A percentile compares a stretch with the other conserved stretches of the same genome.
Conservation (phyloP, 2,329 filamentous ascomycete species). For the Diaporthe humulicola region DNA sequence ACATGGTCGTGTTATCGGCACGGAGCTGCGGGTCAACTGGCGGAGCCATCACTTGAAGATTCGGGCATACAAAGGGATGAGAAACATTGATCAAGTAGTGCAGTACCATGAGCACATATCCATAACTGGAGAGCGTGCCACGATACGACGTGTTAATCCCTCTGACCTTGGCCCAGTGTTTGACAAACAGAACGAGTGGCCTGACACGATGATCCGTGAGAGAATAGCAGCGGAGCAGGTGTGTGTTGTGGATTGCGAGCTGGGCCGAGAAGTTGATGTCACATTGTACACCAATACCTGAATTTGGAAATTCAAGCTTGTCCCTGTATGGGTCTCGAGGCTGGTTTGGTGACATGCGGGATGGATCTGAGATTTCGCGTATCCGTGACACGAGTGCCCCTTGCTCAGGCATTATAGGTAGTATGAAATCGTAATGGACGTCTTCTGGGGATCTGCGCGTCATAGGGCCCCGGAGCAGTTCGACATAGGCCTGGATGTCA, state of each 20-base stretch:
- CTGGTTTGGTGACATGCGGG: conserved; percentile 63
- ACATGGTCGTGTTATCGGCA: conserved; percentile 57
- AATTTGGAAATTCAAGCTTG: conserved; percentile 82
- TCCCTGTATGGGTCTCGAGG: conserved; percentile 68
- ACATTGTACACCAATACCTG: conserved; percentile 84
- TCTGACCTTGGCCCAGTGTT: conserved; percentile 88
- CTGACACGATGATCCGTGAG: conserved; percentile 82
- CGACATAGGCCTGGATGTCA: conserved; percentile 63
- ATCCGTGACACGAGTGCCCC: conserved; percentile 57
- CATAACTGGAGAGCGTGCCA: conserved; percentile 89
- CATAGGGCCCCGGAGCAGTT: conserved; percentile 59
- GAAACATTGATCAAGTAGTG: conserved; percentile 90
- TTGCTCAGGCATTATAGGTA: conserved; percentile 54
- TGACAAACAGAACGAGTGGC: conserved; percentile 86
- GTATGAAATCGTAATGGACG: conserved; percentile 48
- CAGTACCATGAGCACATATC: conserved; percentile 91
- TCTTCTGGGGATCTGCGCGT: conserved; percentile 40
- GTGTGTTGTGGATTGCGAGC: conserved; percentile 86
- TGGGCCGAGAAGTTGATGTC: conserved; percentile 94
- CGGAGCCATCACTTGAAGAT: conserved; percentile 75
- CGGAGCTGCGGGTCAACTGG: conserved; percentile 56
- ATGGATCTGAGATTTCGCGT: conserved; percentile 61
- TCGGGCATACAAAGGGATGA: conserved; percentile 85
- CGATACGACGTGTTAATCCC: conserved; percentile 90
- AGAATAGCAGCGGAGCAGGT: conserved; percentile 86